Evolutionary conservation across 2,329 filamentous ascomycete species (phyloP), one percentile per base, ranked within the genome.

Genomic region (Colletotrichum euphorbiae): DNA sequence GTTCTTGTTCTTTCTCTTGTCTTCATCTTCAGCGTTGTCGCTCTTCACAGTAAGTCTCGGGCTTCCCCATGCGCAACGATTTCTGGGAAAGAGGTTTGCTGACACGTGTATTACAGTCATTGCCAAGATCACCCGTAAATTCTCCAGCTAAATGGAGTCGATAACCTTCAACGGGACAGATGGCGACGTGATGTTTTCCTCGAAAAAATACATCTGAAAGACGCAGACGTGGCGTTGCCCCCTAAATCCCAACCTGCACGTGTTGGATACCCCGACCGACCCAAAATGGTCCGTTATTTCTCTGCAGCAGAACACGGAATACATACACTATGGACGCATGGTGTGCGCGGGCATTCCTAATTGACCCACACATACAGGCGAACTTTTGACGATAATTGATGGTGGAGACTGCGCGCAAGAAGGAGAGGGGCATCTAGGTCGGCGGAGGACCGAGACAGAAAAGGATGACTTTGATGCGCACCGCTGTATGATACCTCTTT

Each of bases 1-100:
- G 95, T 99, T 72, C 88, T 99, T 77, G 96, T 98, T 74, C 87
- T 99, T 75, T 97, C 93, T 77, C 89, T 99, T 75, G 96, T 97
- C 71, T 99, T 99, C 83, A 99, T 99, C 82, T 98, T 99, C 85
- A 96, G 92, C 77, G 96, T 99, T 78, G 96, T 99, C 77, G 94
- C 94, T 74, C 87, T 99, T 78, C 96, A 99, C 84, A 94, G 96
- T 98, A 90, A 75, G 93, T 86, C 57, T n/a, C 17, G 5, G 24
- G 3, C 6, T 5, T 50, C 38, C 45, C 50, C 9, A 17, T 8
- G 28, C 24, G 28, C 31, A 17, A 17, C 12, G 6, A 28, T 19
- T 36, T 38, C 9, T 46, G 1, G n/a, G 5, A 5, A 21, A 6
- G 43, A 33, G 15, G 40, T 42, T 21, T 7, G 21, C 48, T 67